Conservation (phyloP, 257 asterid species). For the Oldenlandia corymbosa region DNA sequence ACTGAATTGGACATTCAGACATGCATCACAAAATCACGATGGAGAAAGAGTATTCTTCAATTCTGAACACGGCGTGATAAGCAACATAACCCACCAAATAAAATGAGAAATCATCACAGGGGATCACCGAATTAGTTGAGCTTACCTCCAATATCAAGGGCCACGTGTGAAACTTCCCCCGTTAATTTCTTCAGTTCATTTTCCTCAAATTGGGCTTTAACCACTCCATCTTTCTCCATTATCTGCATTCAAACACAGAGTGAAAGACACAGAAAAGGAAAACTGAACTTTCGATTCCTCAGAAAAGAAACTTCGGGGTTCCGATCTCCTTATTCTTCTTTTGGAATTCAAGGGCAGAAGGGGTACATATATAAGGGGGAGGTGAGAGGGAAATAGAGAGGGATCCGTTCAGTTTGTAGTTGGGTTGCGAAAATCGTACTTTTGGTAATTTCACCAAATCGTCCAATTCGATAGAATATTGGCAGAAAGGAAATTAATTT, state of each 20-base stretch:
- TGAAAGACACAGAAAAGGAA: neutral
- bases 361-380: neutral
- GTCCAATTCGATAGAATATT: conserved; percentile 1
- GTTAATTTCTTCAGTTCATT: conserved; percentile 24
- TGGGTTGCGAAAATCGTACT: conserved; percentile 13
- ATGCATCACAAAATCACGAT: neutral
- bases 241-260: neutral
- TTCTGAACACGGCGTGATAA: neutral
- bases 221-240: conserved; percentile 22
- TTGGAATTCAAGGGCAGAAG: neutral
- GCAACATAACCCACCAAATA: conserved; percentile 4
- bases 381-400: neutral
- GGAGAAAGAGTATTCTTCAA: neutral
- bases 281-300: neutral
- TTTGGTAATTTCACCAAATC: conserved; percentile 7
- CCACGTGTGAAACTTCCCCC: conserved; percentile 56
- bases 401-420: conserved; percentile 4
- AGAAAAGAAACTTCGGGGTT: neutral
- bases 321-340: neutral
- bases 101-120: neutral
- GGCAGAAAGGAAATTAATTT: neutral
- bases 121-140: neutral
- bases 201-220: conserved; percentile 22
- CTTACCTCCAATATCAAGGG: conserved; percentile 90
- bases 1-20: too few relatives aligned